phyloP scores from a whole-genome alignment of 169 alveolate genomes.

The Plasmodium knowlesi region DNA sequence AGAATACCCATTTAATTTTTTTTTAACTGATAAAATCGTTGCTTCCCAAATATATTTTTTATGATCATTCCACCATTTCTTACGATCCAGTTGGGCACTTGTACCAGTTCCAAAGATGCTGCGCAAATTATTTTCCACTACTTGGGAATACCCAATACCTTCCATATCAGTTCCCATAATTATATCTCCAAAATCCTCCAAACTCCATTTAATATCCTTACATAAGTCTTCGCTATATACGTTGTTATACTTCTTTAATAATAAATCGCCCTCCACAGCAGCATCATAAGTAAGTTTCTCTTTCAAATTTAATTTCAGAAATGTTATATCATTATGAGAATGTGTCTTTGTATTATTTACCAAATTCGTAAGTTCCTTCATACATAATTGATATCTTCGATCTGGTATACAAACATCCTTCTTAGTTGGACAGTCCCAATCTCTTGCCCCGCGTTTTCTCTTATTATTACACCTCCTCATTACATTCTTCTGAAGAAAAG shows the following conservation, averaged over 20 bases:
- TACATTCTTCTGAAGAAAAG: background rate
- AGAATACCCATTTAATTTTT: background rate
- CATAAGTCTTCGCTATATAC: background rate
- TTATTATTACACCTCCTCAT: background rate
- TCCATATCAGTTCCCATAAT: background rate
- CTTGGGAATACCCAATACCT: background rate
- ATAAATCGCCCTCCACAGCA: background rate
- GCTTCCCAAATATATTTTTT: background rate
- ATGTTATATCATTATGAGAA: background rate
- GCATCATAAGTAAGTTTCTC: background rate
- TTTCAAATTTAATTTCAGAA: background rate
- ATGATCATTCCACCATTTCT: background rate
- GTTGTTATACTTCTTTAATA: background rate
- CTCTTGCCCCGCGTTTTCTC: background rate
- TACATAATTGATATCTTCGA: background rate
- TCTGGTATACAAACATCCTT: constrained; percentile 1
- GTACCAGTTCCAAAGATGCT: background rate
- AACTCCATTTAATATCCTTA: background rate
- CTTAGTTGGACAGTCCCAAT: background rate
- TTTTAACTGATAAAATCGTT: background rate
- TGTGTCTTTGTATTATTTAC: background rate
- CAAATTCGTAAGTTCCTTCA: background rate
- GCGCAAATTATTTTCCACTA: background rate
- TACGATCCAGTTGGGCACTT: background rate
- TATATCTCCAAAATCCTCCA: background rate